These are phyloP conservation scores for Blepharisma undulans DNA, from an alignment of 169 alveolate genomes.

Conservation along the genomic window DNA sequence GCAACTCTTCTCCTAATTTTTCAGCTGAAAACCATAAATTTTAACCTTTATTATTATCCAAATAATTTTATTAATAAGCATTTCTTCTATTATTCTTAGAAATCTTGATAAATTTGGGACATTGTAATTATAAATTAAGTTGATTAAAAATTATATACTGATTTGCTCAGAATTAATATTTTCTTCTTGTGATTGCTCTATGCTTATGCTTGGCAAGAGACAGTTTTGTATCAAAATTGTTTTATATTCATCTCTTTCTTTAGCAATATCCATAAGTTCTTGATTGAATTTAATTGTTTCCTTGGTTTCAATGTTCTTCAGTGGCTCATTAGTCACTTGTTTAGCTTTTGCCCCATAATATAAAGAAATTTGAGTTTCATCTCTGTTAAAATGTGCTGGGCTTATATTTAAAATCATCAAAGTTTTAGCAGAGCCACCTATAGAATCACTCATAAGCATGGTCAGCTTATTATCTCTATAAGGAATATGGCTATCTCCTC, in stretches of 20 bases:
- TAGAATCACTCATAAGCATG: slow-evolving; percentile 64
- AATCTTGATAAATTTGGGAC: no score
- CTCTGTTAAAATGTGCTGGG: slow-evolving; percentile 79
- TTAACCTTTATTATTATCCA: no score
- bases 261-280: neutral
- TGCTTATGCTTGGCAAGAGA: neutral
- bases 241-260: neutral
- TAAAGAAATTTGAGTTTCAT: slow-evolving; percentile 76
- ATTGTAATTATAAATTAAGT: neutral
- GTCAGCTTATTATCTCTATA: slow-evolving; percentile 88
- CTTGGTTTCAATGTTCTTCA: slow-evolving; percentile 67
- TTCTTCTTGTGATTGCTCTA: neutral
- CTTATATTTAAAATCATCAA: slow-evolving; percentile 83
- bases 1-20: neutral
- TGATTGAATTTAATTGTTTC: slow-evolving; percentile 44
- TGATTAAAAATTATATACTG: neutral
- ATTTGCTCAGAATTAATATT: neutral
- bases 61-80: neutral
- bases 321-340: slow-evolving; percentile 76
- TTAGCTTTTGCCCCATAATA: slow-evolving; percentile 80
- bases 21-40: neutral
- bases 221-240: neutral
- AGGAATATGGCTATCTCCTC: slow-evolving; percentile 78
- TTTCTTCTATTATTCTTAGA: neutral
- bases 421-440: slow-evolving; percentile 81